Conservation (phyloP, 1,139 yeast species). For the Taiozyma sp. region DNA sequence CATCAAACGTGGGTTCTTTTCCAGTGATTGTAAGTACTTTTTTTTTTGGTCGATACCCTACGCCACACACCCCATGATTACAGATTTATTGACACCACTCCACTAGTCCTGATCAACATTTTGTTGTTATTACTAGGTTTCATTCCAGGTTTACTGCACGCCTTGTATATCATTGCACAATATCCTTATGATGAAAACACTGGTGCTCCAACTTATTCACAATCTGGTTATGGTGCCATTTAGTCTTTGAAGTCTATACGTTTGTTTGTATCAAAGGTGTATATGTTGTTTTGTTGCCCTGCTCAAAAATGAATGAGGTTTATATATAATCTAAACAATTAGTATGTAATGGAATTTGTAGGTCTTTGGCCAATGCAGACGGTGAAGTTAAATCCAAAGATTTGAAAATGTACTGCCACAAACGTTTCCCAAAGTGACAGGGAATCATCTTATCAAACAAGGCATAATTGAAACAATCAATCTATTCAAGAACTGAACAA, state of each 20-base stretch:
- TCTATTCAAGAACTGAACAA: background rate
- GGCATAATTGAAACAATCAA: background rate
- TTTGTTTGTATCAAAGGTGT: background rate
- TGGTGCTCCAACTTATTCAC: slow-evolving; percentile 19
- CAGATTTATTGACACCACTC: slow-evolving; percentile 12
- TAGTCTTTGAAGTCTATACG: slow-evolving; percentile 9
- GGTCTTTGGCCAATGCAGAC: background rate
- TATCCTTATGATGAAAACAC: slow-evolving; percentile 43
- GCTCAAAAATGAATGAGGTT: background rate
- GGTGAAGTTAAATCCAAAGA: background rate
- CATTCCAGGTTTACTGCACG: slow-evolving; percentile 73
- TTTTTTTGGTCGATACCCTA: background rate
- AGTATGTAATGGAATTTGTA: background rate
- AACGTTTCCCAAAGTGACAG: background rate
- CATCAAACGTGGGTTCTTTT: slow-evolving; percentile 67
- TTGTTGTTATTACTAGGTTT: slow-evolving; percentile 74
- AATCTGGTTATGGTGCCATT: slow-evolving; percentile 26
- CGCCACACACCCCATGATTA: background rate
- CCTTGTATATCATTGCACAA: slow-evolving; percentile 53
- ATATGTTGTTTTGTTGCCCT: background rate
- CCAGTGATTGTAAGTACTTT: slow-evolving; percentile 48
- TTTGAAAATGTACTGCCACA: background rate
- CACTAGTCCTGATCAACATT: slow-evolving; percentile 57
- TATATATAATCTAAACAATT: background rate
- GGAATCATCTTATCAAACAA: background rate